A percentile compares a stretch with the other conserved stretches of the same genome.
phyloP scores from a whole-genome alignment of 345 rosid species.

The Trapa incisa region DNA sequence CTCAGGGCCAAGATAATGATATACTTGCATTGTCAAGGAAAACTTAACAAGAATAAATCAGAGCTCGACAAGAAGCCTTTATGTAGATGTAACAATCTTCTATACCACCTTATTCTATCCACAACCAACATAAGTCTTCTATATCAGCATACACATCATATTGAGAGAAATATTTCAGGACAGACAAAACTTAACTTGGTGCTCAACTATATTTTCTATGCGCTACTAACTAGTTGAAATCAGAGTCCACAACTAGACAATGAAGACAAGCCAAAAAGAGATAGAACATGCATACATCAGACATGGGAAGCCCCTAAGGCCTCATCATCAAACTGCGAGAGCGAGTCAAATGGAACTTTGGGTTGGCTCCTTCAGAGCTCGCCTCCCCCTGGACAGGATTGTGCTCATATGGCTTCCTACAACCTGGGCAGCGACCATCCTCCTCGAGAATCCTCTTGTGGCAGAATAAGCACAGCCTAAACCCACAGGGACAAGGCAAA shows the following conservation, averaged over 20 bases:
- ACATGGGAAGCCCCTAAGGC: constrained; percentile 38
- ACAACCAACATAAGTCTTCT: constrained; percentile 49
- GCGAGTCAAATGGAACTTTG: constrained; percentile 52
- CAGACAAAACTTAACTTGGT: constrained; percentile 35
- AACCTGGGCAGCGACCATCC: constrained; percentile 92
- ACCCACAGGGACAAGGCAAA: constrained; percentile 80
- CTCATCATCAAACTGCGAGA: constrained; percentile 79
- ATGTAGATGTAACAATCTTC: constrained; percentile 35
- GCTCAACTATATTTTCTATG: constrained; percentile 38
- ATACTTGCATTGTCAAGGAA: background rate
- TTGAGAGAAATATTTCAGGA: constrained; percentile 33
- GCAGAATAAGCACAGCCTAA: constrained; percentile 86
- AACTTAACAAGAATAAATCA: background rate
- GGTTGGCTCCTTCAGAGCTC: constrained; percentile 39
- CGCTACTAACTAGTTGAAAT: constrained; percentile 29
- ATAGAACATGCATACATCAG: constrained; percentile 27
- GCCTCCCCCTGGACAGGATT: constrained; percentile 43
- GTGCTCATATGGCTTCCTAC: constrained; percentile 64
- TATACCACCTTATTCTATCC: constrained; percentile 67
- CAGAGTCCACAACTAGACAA: constrained; percentile 22
- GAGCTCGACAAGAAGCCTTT: background rate
- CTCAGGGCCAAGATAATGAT: background rate
- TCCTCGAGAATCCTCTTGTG: constrained; percentile 87
- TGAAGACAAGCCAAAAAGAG: constrained; percentile 18
- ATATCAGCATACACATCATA: constrained; percentile 53